Evolutionary conservation across 805 yeast genomes (phyloP).

Genomic region (Candida coquimbonensis): DNA sequence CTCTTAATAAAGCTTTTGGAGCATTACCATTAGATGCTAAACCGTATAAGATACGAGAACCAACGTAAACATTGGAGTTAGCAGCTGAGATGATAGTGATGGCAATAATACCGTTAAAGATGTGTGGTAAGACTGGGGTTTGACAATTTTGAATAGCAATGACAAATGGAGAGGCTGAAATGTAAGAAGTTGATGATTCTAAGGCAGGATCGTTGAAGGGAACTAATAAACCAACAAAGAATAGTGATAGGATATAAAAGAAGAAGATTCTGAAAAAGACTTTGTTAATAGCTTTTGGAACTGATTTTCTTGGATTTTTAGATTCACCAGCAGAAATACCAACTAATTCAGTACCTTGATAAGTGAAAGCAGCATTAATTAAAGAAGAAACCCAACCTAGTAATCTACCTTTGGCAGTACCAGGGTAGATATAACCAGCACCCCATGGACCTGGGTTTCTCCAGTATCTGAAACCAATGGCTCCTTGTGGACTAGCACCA

Average conservation of each 20-base stretch:
- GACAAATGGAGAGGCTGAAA: slow-evolving; percentile 63
- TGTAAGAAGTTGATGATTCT: slow-evolving; percentile 29
- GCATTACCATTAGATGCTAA: slow-evolving; percentile 54
- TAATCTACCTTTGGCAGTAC: slow-evolving; percentile 49
- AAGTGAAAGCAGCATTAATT: slow-evolving; percentile 69
- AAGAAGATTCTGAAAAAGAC: slow-evolving; percentile 59
- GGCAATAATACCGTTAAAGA: slow-evolving; percentile 66
- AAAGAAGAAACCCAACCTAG: slow-evolving; percentile 66
- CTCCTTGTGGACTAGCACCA: slow-evolving; percentile 64
- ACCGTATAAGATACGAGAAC: slow-evolving; percentile 61
- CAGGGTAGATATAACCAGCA: slow-evolving; percentile 45
- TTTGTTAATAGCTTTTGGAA: slow-evolving; percentile 62
- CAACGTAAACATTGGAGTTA: slow-evolving; percentile 68
- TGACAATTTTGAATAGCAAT: slow-evolving; percentile 66
- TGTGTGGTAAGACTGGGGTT: slow-evolving; percentile 57
- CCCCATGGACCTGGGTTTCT: slow-evolving; percentile 75
- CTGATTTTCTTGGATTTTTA: slow-evolving; percentile 42
- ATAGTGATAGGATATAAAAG: slow-evolving; percentile 58
- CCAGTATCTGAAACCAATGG: slow-evolving; percentile 78
- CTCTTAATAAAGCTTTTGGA: slow-evolving; percentile 43
- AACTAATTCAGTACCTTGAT: slow-evolving; percentile 72
- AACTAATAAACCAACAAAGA: slow-evolving; percentile 64
- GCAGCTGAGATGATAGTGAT: slow-evolving; percentile 68
- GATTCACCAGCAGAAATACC: slow-evolving; percentile 76
- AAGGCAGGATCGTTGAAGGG: slow-evolving; percentile 56